phyloP scores from a whole-genome alignment of 352 stramenopile genomes.

The Stephanocyclus meneghinianus region DNA sequence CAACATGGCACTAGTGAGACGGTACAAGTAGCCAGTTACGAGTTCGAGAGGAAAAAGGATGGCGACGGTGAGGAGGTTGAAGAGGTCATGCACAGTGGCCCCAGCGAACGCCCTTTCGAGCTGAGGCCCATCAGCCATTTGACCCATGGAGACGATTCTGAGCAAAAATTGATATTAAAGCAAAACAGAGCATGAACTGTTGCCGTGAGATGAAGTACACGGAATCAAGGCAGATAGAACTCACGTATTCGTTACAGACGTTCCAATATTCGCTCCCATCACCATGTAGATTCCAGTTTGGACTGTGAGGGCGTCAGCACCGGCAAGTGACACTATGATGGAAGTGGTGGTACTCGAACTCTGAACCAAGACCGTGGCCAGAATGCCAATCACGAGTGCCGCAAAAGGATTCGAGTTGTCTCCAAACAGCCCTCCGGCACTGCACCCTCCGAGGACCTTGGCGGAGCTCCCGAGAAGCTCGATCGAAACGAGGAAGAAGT shows the following conservation, averaged over 20 bases:
- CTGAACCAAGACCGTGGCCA: conserved; percentile 82
- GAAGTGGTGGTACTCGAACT: conserved; percentile 81
- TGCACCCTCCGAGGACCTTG: conserved; percentile 76
- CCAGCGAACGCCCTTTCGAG: conserved; percentile 81
- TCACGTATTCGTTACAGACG: conserved; percentile 87
- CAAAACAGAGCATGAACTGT: no score
- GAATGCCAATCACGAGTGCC: conserved; percentile 75
- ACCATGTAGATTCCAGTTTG: conserved; percentile 46
- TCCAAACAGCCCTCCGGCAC: conserved; percentile 66
- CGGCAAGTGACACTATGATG: conserved; percentile 79
- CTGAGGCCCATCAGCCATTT: conserved; percentile 83
- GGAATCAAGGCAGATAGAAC: not conserved
- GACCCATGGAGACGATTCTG: conserved; percentile 86
- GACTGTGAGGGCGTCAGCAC: conserved; percentile 40
- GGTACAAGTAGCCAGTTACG: conserved; percentile 62
- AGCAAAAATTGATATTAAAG: no score
- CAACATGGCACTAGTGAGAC: conserved; percentile 63
- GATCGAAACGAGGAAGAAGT: conserved; percentile 82
- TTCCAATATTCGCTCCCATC: conserved; percentile 89
- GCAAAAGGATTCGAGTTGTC: conserved; percentile 78
- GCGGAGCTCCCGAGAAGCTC: conserved; percentile 70
- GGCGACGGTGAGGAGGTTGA: conserved; percentile 87
- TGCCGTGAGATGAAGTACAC: no score
- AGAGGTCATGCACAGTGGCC: conserved; percentile 84
- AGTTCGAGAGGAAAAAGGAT: conserved; percentile 78